Base-by-base conservation (phyloP, 306 rosid genomes). In the Glycine tomentella region DNA sequence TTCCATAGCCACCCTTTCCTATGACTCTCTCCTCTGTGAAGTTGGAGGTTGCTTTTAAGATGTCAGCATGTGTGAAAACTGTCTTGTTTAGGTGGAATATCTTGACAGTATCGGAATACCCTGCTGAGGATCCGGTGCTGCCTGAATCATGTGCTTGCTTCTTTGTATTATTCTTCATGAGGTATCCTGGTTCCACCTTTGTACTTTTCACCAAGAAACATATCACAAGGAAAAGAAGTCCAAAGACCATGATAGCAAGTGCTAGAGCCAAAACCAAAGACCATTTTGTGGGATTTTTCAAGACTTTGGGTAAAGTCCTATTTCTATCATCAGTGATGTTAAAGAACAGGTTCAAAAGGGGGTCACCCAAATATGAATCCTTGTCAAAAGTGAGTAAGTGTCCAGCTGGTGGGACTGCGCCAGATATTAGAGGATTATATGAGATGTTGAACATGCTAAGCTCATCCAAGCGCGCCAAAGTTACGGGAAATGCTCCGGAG, bases 1-100 rank as follows among this genome's bases (percentile, higher is more conserved):
- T 93, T 72, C 98, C 98, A 50, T 76, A 95, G 13, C 98, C 98
- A 44, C 98, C 98, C 49, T 84, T 95, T 75, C 98, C 98, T 34
- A 95, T 89, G 52, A 95, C 62, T 66, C 93, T 88, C 13, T 87
- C 74, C 65, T 92, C 97, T 0, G 89, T 87, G 84, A 95, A 95
- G 58, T 92, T 91, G 0, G 83, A 82, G 0, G 98, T 95, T 50
- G 97, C 97, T 65, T 84, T 77, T 66, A 95, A 83, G 62, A 95
- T 92, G 76, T 91, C 97, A 7, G 90, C 85, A 78, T 95, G 88
- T 5, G 97, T 95, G 77, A 92, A 95, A 34, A 92, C 87, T 14
- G 88, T 89, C 78, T 85, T 92, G 89, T 92, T 91, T 56, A 94
- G 84, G 49, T 89, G 94, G 75, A 94, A 88, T 53, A 94, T 78